Evolutionary conservation across 83 land plant species (phyloP), one percentile per base, ranked within the genome.

Genomic region (Diphasiastrum complanatum): DNA sequence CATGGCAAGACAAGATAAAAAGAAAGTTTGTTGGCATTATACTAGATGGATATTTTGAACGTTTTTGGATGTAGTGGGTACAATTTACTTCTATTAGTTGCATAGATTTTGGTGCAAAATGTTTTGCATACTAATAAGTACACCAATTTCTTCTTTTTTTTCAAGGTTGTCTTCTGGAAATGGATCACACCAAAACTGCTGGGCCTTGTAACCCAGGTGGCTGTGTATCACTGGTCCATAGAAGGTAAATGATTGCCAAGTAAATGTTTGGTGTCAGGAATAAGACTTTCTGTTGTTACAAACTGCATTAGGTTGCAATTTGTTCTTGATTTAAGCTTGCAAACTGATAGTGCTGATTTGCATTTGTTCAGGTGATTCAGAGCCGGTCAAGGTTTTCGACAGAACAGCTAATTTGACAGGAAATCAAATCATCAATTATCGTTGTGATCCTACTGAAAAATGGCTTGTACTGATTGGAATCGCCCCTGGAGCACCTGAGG

Each of bases 401-500:
- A 67, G 98, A 61, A 83, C 96, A 18, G 95, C 83, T 26, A 92
- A 92, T 71, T 66, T 92, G 64, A 69, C 67, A 31, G 87, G 83
- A 29, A 87, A 91, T 73, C 97, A 91, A 54, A 83, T 91, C 52
- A 91, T 91, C 6, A 92, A 92, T 63, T 92, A 92, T 65, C 75
- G 91, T 4, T 92, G 98, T 67, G 98, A 92, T 74, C 85, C 96
- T 12, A 51, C 88, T 52, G 98, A 92, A 47, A 92, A 92, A 69
- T 92, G 98, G 98, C 82, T 92, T 40, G 95, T 92, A 45, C 65
- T 92, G 48, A 88, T 92, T 72, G 96, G 98, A 65, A 92, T 92
- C 68, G 97, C 96, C 25, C 98, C 98, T 58, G 98, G 98, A 49
- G 73, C 96, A 41, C 82, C 98, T 43, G 98, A 92, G 95, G 97